Base-by-base conservation (phyloP, 225 moss, liverwort and hornwort genomes). In the Marchantia paleacea region DNA sequence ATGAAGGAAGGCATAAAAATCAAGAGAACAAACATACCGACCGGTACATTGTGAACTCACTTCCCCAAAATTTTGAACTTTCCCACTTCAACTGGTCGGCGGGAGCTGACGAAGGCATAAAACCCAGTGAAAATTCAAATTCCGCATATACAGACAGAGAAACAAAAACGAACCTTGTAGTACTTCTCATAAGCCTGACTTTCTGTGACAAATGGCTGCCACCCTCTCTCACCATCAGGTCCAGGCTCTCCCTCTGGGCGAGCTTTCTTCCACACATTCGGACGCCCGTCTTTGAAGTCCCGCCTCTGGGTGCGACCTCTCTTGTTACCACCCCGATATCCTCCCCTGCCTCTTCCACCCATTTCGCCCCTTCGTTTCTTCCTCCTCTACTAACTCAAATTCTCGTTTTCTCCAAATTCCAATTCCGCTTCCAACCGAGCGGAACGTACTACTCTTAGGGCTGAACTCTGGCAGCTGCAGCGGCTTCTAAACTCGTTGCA, bases 191-290 rank as follows among this genome's bases (percentile, higher is more conserved):
- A 96, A 6, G 96, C 88, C 25, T 89, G 78, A 80, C 92, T 93
- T 82, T 96, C 95, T 91, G 90, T 90, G 77, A 92, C 82, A 78
- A 96, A 96, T 39, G 96, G 89, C 75, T 88, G 90, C 96, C 96
- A 96, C 20, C 96, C 92, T 54, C 76, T 71, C 47, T 87, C 90
- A 7, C 69, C 75, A 30, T 70, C 81, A 54, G 84, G 82, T 9
- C 73, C 80, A 61, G 77, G 60, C 54, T 88, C 79, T 0, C 74
- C 75, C 60, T 89, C 86, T 1, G 89, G 73, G 24, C 92, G 91
- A 50, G 92, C 86, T 80, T 90, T 91, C 84, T 92, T 96, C 94
- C 94, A 96, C 65, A 90, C 91, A 79, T 96, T 92, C 3, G 96
- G 90, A 39, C 96, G 91, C 3, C 90, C 89, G 84, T 94, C 94